Percentiles rank a stretch among this genome's conserved stretches.
phyloP scores from a whole-genome alignment of 2,329 filamentous ascomycete species.

The Trichoderma breve region DNA sequence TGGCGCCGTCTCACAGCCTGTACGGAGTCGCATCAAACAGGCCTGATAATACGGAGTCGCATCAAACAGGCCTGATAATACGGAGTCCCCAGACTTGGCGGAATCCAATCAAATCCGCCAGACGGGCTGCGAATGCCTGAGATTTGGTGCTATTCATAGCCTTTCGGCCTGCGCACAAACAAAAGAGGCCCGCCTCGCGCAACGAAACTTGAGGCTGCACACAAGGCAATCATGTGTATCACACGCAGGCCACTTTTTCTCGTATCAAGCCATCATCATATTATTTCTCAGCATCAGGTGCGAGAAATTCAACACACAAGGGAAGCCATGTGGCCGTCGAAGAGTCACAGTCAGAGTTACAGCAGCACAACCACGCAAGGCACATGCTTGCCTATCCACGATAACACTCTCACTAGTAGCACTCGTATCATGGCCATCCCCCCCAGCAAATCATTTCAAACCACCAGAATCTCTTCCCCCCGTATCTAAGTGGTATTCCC shows the following conservation, averaged over 20 bases:
- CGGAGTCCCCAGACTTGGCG: constrained; percentile 5
- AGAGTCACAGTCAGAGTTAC: constrained; percentile 2
- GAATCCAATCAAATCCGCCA: neutral
- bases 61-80: neutral
- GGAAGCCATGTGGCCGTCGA: neutral
- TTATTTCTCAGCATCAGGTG: neutral
- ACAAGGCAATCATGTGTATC: neutral
- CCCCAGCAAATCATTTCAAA: neutral
- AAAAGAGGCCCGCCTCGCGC: neutral
- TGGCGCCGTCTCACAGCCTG: neutral
- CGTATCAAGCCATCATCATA: neutral
- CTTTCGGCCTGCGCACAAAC: neutral
- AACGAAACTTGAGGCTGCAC: neutral
- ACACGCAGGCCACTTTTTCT: neutral
- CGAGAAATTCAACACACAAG: neutral
- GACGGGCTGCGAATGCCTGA: neutral
- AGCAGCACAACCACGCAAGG: neutral
- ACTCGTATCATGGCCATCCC: constrained; percentile 4
- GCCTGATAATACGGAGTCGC: neutral
- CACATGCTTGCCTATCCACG: neutral
- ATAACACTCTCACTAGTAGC: neutral
- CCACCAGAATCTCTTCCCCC: neutral
- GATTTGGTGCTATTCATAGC: neutral
- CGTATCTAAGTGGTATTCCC: neutral
- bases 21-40: constrained; percentile 3